These are phyloP conservation scores for Rhynchospora tenuis DNA, from an alignment of 176 grass and related monocot genomes.

Conservation along the genomic window DNA sequence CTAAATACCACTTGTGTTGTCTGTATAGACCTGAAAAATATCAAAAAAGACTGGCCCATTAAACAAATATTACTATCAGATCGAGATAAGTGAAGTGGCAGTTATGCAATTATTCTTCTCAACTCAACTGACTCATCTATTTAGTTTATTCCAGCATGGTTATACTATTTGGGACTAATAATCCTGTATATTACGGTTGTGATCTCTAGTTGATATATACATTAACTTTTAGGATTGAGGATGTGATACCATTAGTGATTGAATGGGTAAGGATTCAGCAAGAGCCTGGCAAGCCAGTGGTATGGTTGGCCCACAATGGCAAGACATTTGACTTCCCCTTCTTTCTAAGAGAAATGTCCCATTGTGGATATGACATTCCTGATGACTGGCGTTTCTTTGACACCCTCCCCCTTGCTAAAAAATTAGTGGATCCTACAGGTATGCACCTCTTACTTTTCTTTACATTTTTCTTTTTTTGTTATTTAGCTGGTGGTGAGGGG, in stretches of 20 bases:
- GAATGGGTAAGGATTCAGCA: slow-evolving; percentile 55
- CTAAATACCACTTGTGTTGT: neutral
- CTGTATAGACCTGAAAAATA: neutral
- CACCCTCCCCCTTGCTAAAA: slow-evolving; percentile 40
- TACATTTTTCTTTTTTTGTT: neutral
- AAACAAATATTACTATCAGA: neutral
- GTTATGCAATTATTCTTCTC: neutral
- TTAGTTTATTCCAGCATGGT: too few relatives aligned
- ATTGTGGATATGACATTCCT: slow-evolving; percentile 51
- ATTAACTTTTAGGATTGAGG: slow-evolving; percentile 45
- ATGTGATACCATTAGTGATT: slow-evolving; percentile 53
- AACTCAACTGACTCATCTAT: neutral
- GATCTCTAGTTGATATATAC: neutral
- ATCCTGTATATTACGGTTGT: neutral
- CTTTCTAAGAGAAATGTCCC: slow-evolving; percentile 49
- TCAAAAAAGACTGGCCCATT: neutral
- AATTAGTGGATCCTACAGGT: slow-evolving; percentile 49
- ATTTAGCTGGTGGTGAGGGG: neutral
- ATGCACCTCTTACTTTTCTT: neutral
- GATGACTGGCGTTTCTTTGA: slow-evolving; percentile 66
- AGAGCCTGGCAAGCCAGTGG: slow-evolving; percentile 51
- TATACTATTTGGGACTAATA: too few relatives aligned
- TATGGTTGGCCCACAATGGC: slow-evolving; percentile 78
- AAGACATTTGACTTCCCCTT: slow-evolving; percentile 56
- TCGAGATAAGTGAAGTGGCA: neutral